phyloP scores from a whole-genome alignment of 1,284 basidiomycete genomes.

The Tetrapyrgos nigripes region DNA sequence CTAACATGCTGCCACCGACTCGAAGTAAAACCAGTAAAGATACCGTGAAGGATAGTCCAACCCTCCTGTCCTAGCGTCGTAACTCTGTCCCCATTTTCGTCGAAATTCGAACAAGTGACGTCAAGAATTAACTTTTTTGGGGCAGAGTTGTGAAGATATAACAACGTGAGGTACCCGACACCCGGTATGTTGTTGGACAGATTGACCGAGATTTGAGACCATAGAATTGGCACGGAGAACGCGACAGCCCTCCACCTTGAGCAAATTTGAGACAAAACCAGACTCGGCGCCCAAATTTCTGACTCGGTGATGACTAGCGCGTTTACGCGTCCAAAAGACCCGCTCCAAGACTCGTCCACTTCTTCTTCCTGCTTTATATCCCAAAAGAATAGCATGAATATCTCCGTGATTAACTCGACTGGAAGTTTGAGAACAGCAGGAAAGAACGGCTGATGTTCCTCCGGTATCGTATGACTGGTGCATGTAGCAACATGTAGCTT shows the following conservation, averaged over 20 bases:
- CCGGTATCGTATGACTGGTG: too few species aligned
- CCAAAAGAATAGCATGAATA: neutral
- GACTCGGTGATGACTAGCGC: neutral
- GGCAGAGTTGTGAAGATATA: neutral
- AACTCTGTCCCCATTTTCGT: too few species aligned
- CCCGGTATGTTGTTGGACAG: neutral
- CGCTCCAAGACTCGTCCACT: neutral
- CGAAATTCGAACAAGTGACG: too few species aligned
- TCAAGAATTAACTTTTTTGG: neutral
- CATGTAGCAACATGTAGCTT: too few species aligned
- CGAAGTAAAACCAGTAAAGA: too few species aligned
- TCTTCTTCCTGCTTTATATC: neutral
- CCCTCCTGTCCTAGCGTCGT: too few species aligned
- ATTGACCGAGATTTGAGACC: neutral
- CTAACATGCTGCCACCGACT: too few species aligned
- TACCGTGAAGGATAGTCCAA: too few species aligned
- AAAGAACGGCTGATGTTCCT: too few species aligned
- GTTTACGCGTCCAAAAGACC: too few species aligned
- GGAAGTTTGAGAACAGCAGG: too few species aligned
- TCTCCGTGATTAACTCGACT: too few species aligned
- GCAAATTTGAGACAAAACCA: neutral
- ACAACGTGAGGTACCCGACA: neutral
- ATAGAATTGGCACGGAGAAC: neutral
- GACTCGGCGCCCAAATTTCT: neutral
- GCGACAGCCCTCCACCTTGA: neutral